Conservation (phyloP, 257 asterid genomes). For the Solanum chilense region DNA sequence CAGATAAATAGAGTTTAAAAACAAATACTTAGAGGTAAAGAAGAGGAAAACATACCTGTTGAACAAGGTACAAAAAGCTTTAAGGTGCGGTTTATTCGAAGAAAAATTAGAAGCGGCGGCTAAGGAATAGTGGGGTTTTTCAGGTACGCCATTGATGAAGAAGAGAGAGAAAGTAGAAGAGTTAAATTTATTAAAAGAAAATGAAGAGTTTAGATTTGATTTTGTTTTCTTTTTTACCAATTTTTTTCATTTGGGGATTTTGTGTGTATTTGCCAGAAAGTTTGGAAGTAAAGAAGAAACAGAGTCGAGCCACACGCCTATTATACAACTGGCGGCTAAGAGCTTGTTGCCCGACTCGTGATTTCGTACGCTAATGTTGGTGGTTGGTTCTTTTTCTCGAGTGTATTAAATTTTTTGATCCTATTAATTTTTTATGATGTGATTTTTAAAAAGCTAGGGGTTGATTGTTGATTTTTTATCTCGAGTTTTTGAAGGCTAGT, state of each 20-base stretch:
- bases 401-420: neutral
- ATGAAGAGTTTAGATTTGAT: conserved; percentile 9
- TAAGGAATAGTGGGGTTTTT: conserved; percentile 30
- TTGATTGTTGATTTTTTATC: neutral
- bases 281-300: neutral
- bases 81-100: neutral
- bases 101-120: conserved; percentile 50
- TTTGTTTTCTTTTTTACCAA: neutral
- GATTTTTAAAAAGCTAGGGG: neutral
- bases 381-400: too few species aligned
- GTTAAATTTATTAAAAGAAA: neutral
- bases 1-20: neutral
- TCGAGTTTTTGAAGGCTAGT: neutral
- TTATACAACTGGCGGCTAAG: neutral
- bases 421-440: neutral
- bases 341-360: neutral
- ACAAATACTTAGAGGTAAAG: neutral
- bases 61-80: neutral
- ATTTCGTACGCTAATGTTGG: neutral
- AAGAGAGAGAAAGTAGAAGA: conserved; percentile 7
- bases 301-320: neutral
- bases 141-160: conserved; percentile 33
- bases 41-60: neutral
- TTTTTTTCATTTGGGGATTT: neutral
- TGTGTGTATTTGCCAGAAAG: neutral